Evolutionary conservation across 2,329 filamentous ascomycete species (phyloP), one percentile per base, ranked within the genome.

Genomic region (Blastomyces parvus): DNA sequence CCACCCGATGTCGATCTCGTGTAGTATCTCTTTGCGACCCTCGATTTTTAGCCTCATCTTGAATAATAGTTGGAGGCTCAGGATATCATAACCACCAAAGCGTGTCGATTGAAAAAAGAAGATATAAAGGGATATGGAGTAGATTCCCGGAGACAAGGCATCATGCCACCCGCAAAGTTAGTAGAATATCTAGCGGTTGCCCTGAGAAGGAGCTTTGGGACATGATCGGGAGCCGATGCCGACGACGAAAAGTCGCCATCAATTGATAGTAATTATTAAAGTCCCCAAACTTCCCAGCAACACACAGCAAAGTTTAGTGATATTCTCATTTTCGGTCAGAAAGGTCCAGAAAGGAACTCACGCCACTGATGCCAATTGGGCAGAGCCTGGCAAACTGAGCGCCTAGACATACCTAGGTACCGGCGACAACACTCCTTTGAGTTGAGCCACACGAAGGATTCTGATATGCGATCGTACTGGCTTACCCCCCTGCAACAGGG

Each of bases 1-100:
- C 81, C 61, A 78, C 78, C 25, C 69, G 73, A 76, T 74, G 64
- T 83, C 80, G 22, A 83, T 74, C 52, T 64, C 22, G 19, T 55
- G 63, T 52, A 46, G 36, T 13, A n/a, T 22, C 22, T 55, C 38
- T n/a, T 40, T 30, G 19, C 56, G 14, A 4, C 30, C n/a, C 27
- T 40, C 33, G n/a, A 42, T 40, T 11, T 42, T 42, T 25, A 7
- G 33, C 36, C 14, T 9, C 25, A 52, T 61, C 59, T 19, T 30
- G 44, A 30, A 14, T 61, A 30, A 7, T 40, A 6, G 48, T 53
- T 8, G 22, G n/a, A n/a, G 59, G 46, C n/a, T 9, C 14, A 55
- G 3, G 36, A 4, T 38, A 14, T 38, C 2, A 25, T 42, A 27
- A 8, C 22, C 8, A 58, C 30, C 19, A 58, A 42, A 40, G 13